A percentile compares a stretch with the other conserved stretches of the same genome.
phyloP scores from a whole-genome alignment of 2,329 filamentous ascomycete species.

The Nothomitra cinnamomea region DNA sequence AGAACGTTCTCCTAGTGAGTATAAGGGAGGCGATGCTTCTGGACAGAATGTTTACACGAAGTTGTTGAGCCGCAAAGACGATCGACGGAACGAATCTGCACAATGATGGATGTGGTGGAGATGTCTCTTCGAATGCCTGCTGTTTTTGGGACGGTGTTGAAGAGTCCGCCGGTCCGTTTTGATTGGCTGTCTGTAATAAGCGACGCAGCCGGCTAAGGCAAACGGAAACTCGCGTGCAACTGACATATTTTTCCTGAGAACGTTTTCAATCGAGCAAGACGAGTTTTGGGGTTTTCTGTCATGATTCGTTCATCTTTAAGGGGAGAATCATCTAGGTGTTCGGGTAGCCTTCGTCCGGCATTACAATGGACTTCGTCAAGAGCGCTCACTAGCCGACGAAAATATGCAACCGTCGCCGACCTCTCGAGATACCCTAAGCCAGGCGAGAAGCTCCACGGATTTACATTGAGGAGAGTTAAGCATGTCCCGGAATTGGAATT shows the following conservation, averaged over 20 bases:
- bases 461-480: constrained; percentile 76
- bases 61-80: neutral
- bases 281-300: neutral
- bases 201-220: neutral
- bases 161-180: neutral
- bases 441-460: constrained; percentile 81
- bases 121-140: neutral
- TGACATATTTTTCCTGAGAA: neutral
- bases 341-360: neutral
- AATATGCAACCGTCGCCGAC: constrained; percentile 53
- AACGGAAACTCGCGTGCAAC: neutral
- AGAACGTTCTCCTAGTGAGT: neutral
- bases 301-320: constrained; percentile 1
- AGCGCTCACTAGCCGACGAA: constrained; percentile 10
- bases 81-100: neutral
- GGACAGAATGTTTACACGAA: neutral
- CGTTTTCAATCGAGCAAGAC: neutral
- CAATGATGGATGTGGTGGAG: neutral
- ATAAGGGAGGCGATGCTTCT: neutral
- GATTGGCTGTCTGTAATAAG: neutral
- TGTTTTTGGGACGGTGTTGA: neutral
- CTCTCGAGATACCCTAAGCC: constrained; percentile 58
- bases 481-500: constrained; percentile 88
- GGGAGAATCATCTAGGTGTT: neutral
- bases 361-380: constrained; percentile 11